Evolutionary conservation across 1,139 yeast genomes (phyloP).

Genomic region (Lodderomyces metapsilosis): DNA sequence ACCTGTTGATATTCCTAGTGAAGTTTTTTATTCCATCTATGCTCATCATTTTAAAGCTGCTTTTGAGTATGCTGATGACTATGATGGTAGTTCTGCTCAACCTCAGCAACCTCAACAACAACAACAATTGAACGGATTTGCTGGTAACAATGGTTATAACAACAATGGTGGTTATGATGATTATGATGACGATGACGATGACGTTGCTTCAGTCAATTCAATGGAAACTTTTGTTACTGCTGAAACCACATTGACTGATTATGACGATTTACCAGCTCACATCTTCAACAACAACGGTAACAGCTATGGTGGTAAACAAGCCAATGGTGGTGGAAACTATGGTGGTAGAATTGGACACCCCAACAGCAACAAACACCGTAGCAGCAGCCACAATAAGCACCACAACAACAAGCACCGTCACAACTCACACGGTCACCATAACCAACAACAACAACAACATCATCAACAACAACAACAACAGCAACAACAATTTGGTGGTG

Average conservation of each 20-base stretch:
- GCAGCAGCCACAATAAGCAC: slow-evolving; percentile 1
- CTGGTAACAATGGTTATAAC: slow-evolving; percentile 15
- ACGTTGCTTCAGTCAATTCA: slow-evolving; percentile 24
- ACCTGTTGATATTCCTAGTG: slow-evolving; percentile 25
- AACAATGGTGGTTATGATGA: slow-evolving; percentile 17
- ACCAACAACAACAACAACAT: slow-evolving; percentile 7
- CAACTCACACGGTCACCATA: neutral
- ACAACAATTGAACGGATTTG: slow-evolving; percentile 1
- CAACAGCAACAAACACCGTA: slow-evolving; percentile 7
- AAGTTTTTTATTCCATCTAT: slow-evolving; percentile 22
- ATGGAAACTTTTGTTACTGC: slow-evolving; percentile 42
- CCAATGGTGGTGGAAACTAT: slow-evolving; percentile 11
- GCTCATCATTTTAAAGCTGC: slow-evolving; percentile 23
- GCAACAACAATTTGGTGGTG: slow-evolving; percentile 8
- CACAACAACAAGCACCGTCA: slow-evolving; percentile 3
- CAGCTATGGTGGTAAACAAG: slow-evolving; percentile 13
- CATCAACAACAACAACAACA: slow-evolving; percentile 4
- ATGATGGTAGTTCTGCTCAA: slow-evolving; percentile 12
- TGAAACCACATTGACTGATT: slow-evolving; percentile 28
- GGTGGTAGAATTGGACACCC: slow-evolving; percentile 15
- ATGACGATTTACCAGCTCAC: slow-evolving; percentile 17
- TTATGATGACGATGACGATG: slow-evolving; percentile 22
- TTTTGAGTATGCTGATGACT: slow-evolving; percentile 25
- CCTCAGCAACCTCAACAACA: neutral
- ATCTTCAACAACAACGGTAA: slow-evolving; percentile 11